Evolutionary conservation across 116 monocot genomes (phyloP).

Genomic region (Thalassia testudinum): DNA sequence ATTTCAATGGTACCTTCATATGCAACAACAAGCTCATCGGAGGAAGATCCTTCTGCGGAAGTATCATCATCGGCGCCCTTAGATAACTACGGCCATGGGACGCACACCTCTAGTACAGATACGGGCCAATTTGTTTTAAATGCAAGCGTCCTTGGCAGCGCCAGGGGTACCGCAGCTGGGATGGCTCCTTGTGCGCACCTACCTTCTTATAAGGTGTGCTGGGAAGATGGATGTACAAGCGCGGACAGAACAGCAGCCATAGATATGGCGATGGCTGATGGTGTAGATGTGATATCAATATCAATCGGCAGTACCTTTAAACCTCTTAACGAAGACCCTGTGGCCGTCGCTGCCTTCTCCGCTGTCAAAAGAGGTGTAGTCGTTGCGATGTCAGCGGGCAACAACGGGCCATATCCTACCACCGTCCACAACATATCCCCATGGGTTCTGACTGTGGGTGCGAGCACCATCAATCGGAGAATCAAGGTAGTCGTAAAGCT

Average conservation of each 20-base stretch:
- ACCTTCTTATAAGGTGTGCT: constrained; percentile 30
- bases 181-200: constrained; percentile 27
- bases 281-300: constrained; percentile 32
- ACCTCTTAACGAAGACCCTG: constrained; percentile 22
- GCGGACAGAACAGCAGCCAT: constrained; percentile 15
- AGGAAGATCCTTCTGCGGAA: background rate
- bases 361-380: constrained; percentile 18
- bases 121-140: constrained; percentile 5
- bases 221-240: background rate
- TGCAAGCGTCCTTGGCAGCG: constrained; percentile 12
- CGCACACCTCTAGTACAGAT: constrained; percentile 17
- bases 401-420: constrained; percentile 27
- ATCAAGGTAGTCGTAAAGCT: too few relatives aligned
- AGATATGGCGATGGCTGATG: constrained; percentile 25
- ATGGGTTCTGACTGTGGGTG: too few relatives aligned
- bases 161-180: constrained; percentile 17
- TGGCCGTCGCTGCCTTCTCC: too few relatives aligned
- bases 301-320: background rate
- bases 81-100: constrained; percentile 18
- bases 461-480: too few relatives aligned
- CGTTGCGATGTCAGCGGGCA: constrained; percentile 36
- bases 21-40: constrained; percentile 4
- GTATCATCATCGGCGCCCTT: background rate
- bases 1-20: background rate
- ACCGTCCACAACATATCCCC: too few relatives aligned